Base-by-base conservation (phyloP, 768 basidiomycete species). In the Candolleomyces aberdarensis region DNA sequence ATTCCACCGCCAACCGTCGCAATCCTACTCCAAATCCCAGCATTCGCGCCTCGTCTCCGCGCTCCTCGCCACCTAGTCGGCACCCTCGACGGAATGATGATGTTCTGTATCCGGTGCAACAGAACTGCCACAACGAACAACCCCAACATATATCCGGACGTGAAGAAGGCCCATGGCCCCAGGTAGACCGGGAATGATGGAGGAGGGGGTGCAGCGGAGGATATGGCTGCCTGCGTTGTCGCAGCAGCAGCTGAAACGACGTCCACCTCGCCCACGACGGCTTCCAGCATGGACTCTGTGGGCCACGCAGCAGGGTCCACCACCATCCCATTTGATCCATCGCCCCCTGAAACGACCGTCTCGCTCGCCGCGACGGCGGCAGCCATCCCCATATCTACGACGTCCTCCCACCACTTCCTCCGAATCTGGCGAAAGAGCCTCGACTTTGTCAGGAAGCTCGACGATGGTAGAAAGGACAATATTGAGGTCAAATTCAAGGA, bases 31-130 rank as follows among this genome's bases (percentile, higher is more conserved):
- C 36, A 36, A 36, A 36, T 36, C 36, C 36, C 36, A 36, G 36
- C 36, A 36, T 36, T 36, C 36, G 36, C 36, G 36, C 36, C 36
- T 36, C 36, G 36, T 36, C 67, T 69, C 14, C 66, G 68, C 29
- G 63, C 47, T 15, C 57, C 58, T 22, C 61, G 58, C 1, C 61
- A 44, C 32, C 59, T 53, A 48, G 62, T 47, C 19, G 72, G 67
- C 14, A 72, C 72, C 2, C 83, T 82, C 40, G 87, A 82, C 13
- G 91, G 91, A 0, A 89, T 84, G 49, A 91, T 85, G 47, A 90
- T 83, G 69, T 92, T 86, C 65, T 91, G 91, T 60, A 92, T 88
- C 31, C 91, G 82, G 65, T 92, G 88, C 60, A 91, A 72, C 31
- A 92, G 67, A 52, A 92, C 72, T 13, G 84, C 87, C 84, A 90